Evolutionary conservation across 202 grass and related monocot genomes (phyloP).

Genomic region (Carex arenaria): DNA sequence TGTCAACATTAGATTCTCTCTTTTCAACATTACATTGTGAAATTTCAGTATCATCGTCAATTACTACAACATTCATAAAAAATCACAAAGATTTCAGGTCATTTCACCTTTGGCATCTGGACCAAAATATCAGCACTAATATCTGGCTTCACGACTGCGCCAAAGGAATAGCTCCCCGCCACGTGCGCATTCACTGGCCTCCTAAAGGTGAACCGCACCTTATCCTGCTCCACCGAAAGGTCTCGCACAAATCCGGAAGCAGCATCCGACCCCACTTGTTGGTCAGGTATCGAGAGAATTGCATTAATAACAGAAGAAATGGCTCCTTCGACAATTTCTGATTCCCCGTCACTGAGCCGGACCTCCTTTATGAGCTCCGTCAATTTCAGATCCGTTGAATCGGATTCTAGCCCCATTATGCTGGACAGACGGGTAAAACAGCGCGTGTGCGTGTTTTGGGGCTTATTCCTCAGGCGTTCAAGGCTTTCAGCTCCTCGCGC

Average conservation of each 20-base stretch:
- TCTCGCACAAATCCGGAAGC: constrained; percentile 58
- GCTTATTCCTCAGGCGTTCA: constrained; percentile 25
- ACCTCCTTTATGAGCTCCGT: constrained; percentile 46
- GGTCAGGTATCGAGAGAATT: constrained; percentile 45
- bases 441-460: constrained; percentile 7
- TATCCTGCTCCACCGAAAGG: constrained; percentile 35
- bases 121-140: constrained; percentile 62
- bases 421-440: constrained; percentile 22
- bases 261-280: constrained; percentile 26
- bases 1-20: background rate
- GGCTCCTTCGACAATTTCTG: constrained; percentile 33
- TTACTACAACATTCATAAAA: background rate
- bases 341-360: constrained; percentile 23
- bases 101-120: constrained; percentile 70
- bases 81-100: background rate
- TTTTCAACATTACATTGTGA: no score
- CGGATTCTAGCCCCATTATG: background rate
- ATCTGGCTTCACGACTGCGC: constrained; percentile 57
- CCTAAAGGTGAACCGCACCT: constrained; percentile 56
- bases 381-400: constrained; percentile 55
- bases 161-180: constrained; percentile 55
- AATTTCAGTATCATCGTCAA: no score
- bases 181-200: constrained; percentile 46
- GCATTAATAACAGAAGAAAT: constrained; percentile 46
- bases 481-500: background rate